Base-by-base conservation (phyloP, 192 early-diverging fungal genomes). In the Coemansia sp. region DNA sequence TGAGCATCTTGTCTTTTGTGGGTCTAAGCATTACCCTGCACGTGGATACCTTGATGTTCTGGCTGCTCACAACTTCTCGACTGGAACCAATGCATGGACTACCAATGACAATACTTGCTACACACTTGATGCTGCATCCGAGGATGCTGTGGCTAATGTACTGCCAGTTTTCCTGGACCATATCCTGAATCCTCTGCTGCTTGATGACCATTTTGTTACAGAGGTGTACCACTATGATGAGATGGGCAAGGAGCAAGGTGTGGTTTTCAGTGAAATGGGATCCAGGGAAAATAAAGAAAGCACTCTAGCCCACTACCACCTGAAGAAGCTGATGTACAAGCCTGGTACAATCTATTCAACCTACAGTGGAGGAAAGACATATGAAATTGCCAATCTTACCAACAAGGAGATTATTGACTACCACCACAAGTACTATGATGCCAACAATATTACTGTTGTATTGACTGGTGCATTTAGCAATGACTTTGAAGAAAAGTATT, bases 161-260 rank as follows among this genome's bases (percentile, higher is more conserved):
- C 69, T 95, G 42, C 91, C 92, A 12, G 87, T 88, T 1, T 92
- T 91, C 61, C 67, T 94, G 65, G 94, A 94, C 69, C 94, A 95
- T 67, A 83, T 95, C 13, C 68, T 94, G 43, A 74, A 87, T 64
- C 92, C 92, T 8, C 84, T 88, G 18, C 78, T 95, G 58, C 65
- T 81, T 36, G 87, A 89, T 40, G 83, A 85, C 22, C 89, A 93
- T 65, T 94, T 93, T 67, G 81, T 89, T 55, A 93, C 90, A 37
- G 90, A 93, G 39, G 93, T 95, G 10, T 90, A 91, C 66, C 92
- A 94, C 74, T 78, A 89, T 41, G 91, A 94, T 55, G 85, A 73
- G 18, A 73, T 82, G 3, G 90, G 85, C 6, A 85, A 87, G 63
- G 86, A 91, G 47, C 88, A 93, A 43, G 94, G 94, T 16, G 94